Evolutionary conservation across 148 eudicot species (phyloP).

Genomic region (Vaccinium myrtillus): DNA sequence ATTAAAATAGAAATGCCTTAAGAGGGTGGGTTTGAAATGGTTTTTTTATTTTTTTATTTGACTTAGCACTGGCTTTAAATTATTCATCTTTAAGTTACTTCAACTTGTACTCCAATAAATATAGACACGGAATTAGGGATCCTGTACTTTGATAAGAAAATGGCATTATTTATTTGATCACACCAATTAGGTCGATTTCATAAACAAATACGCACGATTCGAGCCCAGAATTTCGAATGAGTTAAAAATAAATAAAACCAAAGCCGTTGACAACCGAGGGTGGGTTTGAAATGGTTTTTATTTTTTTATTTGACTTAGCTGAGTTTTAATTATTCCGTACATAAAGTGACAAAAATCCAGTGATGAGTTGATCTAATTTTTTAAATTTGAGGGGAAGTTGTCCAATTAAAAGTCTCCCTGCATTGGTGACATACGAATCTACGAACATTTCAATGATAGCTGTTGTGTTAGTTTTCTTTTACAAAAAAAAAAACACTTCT

Average conservation of each 20-base stretch:
- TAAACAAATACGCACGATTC: no score
- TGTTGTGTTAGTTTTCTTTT: neutral
- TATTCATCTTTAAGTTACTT: neutral
- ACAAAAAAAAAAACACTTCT: no score
- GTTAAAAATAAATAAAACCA: no score
- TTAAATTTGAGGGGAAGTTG: neutral
- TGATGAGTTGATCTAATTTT: neutral
- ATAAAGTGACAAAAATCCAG: neutral
- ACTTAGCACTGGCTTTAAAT: neutral
- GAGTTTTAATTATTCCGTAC: no score
- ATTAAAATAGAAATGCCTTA: neutral
- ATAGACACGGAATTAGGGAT: no score
- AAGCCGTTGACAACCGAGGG: no score
- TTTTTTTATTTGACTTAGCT: no score
- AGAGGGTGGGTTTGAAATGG: neutral
- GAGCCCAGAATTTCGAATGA: no score
- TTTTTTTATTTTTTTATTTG: neutral
- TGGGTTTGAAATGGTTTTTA: no score
- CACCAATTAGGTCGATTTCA: no score
- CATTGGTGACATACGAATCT: neutral
- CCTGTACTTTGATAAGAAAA: no score
- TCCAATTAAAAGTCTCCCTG: neutral
- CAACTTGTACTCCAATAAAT: neutral
- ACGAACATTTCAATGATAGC: neutral
- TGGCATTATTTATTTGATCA: no score